phyloP scores from a whole-genome alignment of 1,139 yeast genomes.

The Sugiyamaella pinicola region DNA sequence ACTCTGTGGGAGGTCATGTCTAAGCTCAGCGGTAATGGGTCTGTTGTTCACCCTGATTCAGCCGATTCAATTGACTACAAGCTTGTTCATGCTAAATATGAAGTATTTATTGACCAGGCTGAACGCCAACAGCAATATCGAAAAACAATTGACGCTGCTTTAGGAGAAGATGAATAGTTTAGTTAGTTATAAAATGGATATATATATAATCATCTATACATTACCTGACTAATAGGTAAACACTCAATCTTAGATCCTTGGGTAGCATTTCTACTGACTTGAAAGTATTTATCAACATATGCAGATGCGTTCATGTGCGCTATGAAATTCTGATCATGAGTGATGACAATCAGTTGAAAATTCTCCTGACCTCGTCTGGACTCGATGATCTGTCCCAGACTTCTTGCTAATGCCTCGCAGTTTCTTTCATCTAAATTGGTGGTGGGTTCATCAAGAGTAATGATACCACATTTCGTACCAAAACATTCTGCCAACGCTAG shows the following conservation, averaged over 20 bases:
- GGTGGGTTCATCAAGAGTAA: slow-evolving; percentile 97
- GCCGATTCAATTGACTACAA: slow-evolving; percentile 63
- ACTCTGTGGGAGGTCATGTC: slow-evolving; percentile 84
- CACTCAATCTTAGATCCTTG: slow-evolving; percentile 72
- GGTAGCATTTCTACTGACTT: slow-evolving; percentile 76
- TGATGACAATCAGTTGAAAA: slow-evolving; percentile 91
- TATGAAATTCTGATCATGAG: slow-evolving; percentile 92
- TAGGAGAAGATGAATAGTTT: slow-evolving; percentile 28
- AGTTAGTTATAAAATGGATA: not conserved
- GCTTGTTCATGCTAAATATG: slow-evolving; percentile 75
- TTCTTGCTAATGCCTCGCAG: slow-evolving; percentile 81
- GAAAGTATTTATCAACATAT: slow-evolving; percentile 87
- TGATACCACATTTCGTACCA: slow-evolving; percentile 92
- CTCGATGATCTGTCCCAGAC: slow-evolving; percentile 74
- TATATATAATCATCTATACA: slow-evolving; percentile 23
- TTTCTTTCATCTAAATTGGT: slow-evolving; percentile 92
- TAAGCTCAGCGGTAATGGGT: slow-evolving; percentile 79
- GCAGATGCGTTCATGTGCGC: slow-evolving; percentile 81
- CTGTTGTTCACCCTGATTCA: slow-evolving; percentile 68
- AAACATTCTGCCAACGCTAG: slow-evolving; percentile 94
- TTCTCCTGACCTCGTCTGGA: slow-evolving; percentile 76
- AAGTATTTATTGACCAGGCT: slow-evolving; percentile 85
- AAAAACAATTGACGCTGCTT: slow-evolving; percentile 56
- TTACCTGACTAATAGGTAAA: slow-evolving; percentile 37
- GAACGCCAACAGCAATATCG: slow-evolving; percentile 77